Evolutionary conservation across 2,329 filamentous ascomycete species (phyloP).

Genomic region (Ophiostoma himal-ulmi): DNA sequence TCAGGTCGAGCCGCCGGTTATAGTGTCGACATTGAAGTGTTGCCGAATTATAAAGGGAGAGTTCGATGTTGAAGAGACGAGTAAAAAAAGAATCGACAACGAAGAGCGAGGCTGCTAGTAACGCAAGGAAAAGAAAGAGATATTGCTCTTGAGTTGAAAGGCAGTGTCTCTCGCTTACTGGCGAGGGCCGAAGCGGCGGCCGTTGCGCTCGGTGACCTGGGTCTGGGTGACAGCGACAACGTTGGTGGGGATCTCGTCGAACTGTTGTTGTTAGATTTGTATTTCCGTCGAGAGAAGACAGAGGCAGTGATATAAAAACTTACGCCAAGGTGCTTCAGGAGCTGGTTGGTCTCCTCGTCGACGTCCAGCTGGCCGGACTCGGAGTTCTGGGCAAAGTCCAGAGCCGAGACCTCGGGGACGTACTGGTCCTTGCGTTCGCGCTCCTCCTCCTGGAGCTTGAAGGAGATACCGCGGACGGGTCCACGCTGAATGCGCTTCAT

Average conservation of each 20-base stretch:
- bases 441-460: conserved; percentile 99
- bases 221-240: conserved; percentile 85
- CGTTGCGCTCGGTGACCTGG: conserved; percentile 73
- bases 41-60: neutral
- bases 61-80: conserved; percentile 13
- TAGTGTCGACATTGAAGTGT: neutral
- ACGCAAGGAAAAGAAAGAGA: neutral
- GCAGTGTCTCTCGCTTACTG: conserved; percentile 35
- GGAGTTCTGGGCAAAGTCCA: conserved; percentile 93
- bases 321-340: conserved; percentile 98
- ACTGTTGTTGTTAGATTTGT: conserved; percentile 50
- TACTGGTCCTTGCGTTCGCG: conserved; percentile 99
- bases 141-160: neutral
- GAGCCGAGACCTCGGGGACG: conserved; percentile 95
- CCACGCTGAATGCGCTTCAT: conserved; percentile 99
- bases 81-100: conserved; percentile 16
- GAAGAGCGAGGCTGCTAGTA: conserved; percentile 13
- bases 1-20: neutral
- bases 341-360: conserved; percentile 96
- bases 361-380: conserved; percentile 92
- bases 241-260: conserved; percentile 96
- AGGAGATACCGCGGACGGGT: conserved; percentile 98
- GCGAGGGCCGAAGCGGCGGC: conserved; percentile 39
- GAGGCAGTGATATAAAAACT: conserved; percentile 43
- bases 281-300: neutral